phyloP scores from a whole-genome alignment of 108 stramenopile genomes.

The Fragilaria crotonensis region DNA sequence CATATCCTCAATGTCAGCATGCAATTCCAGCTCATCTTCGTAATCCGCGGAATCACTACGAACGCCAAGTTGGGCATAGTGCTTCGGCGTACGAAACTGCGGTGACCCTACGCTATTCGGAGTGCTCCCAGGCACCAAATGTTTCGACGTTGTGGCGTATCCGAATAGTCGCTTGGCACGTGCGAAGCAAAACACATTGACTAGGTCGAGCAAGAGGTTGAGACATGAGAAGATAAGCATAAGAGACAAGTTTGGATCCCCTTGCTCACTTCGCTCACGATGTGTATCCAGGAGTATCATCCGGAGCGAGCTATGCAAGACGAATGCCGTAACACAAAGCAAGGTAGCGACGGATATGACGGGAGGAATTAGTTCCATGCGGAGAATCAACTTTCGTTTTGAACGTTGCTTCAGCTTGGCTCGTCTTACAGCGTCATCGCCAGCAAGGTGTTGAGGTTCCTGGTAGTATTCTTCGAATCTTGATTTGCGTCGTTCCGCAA shows the following conservation, averaged over 20 bases:
- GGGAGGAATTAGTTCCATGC: slow-evolving; percentile 48
- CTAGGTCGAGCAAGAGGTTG: slow-evolving; percentile 43
- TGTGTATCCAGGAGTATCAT: slow-evolving; percentile 25
- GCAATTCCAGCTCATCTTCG: not conserved
- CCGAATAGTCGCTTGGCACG: slow-evolving; percentile 47
- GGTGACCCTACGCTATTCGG: not conserved
- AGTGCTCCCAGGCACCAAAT: not conserved
- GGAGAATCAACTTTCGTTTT: slow-evolving; percentile 27
- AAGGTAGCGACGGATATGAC: slow-evolving; percentile 44
- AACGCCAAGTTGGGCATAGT: slow-evolving; percentile 3
- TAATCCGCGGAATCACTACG: slow-evolving; percentile 17
- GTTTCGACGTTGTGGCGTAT: slow-evolving; percentile 17
- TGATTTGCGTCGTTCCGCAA: slow-evolving; percentile 53
- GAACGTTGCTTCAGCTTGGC: slow-evolving; percentile 20
- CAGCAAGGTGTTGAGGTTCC: slow-evolving; percentile 5
- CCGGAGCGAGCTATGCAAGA: slow-evolving; percentile 15
- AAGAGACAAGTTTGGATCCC: slow-evolving; percentile 33
- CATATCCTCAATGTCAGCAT: slow-evolving; percentile 1
- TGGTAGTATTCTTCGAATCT: slow-evolving; percentile 9
- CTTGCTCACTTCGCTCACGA: slow-evolving; percentile 20
- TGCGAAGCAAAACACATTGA: slow-evolving; percentile 58
- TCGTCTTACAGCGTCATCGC: not conserved
- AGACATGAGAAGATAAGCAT: slow-evolving; percentile 53
- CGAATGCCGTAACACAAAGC: slow-evolving; percentile 25
- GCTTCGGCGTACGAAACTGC: not conserved